Base-by-base conservation (phyloP, 768 basidiomycete species). In the Lactarius akahatsu region DNA sequence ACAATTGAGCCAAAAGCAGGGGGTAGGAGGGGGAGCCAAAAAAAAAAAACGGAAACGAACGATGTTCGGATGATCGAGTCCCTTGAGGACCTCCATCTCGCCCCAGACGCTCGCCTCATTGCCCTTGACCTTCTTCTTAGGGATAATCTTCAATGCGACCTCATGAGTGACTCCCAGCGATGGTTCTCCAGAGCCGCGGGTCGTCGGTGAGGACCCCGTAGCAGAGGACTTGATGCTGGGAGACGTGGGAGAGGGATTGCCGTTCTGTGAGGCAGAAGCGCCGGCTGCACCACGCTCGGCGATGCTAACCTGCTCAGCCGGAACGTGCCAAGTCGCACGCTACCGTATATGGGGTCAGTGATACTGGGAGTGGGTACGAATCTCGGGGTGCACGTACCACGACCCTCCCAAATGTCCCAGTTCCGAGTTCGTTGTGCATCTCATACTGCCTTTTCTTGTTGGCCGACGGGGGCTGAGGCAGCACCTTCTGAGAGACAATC, bases 71-170 rank as follows among this genome's bases (percentile, higher is more conserved):
- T 98, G 96, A 73, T 96, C 85, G 59, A 98, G 78, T 0, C 90
- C 94, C 73, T 89, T 89, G 65, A 99, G 76, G 0, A 98, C 91
- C 59, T 93, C 87, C 89, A 98, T 96, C 79, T 99, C 97, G 8
- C 87, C 85, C 87, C 92, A 94, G 0, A 98, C 94, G 61, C 85
- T 86, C 54, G 80, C 83, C 74, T 96, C 93, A 72, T 96, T 93
- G 11, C 92, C 91, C 75, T 94, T 94, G 62, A 97, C 93, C 72
- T 92, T 92, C 79, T 96, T 96, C 85, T 98, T 98, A 6, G 91
- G 83, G 64, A 99, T 97, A 66, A 96, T 85, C 78, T 97, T 97
- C 71, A 91, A 78, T 6, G 92, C 92, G 2, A 94, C 92, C 6
- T 91, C 89, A 73, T 91, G 88, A 18, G 79, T 83, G 18, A 84